Conservation (phyloP, 768 basidiomycete genomes). For the Lactarius evosmus region DNA sequence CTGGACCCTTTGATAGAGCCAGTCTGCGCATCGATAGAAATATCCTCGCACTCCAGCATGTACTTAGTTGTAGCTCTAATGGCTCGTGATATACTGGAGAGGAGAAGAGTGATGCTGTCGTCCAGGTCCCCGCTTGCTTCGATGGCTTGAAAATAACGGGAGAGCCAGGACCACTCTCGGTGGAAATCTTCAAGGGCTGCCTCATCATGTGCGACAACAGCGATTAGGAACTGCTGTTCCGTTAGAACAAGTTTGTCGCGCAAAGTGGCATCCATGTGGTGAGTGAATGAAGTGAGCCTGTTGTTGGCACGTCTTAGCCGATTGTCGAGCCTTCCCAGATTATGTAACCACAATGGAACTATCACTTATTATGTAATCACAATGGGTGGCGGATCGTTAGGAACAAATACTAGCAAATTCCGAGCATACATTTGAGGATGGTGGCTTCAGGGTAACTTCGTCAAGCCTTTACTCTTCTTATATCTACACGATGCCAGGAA, state of each 20-base stretch:
- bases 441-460: neutral
- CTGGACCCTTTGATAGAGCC: neutral
- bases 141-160: neutral
- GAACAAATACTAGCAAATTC: neutral
- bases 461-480: neutral
- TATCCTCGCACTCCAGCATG: neutral
- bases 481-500: constrained; percentile 2
- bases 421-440: neutral
- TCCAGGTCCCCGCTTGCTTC: neutral
- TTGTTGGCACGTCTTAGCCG: no score
- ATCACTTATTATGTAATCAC: constrained; percentile 14
- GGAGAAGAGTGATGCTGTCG: neutral
- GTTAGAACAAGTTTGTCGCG: neutral
- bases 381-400: neutral
- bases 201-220: neutral
- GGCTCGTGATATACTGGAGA: neutral
- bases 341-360: no score
- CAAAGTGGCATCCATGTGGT: constrained; percentile 11
- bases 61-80: neutral
- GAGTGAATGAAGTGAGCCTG: neutral
- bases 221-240: constrained; percentile 16
- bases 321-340: no score
- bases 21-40: neutral
- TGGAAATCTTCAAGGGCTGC: neutral
- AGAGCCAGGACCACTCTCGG: constrained; percentile 11